Conservation (phyloP, 2,329 filamentous ascomycete species). For the Dothideomycetes sp. region DNA sequence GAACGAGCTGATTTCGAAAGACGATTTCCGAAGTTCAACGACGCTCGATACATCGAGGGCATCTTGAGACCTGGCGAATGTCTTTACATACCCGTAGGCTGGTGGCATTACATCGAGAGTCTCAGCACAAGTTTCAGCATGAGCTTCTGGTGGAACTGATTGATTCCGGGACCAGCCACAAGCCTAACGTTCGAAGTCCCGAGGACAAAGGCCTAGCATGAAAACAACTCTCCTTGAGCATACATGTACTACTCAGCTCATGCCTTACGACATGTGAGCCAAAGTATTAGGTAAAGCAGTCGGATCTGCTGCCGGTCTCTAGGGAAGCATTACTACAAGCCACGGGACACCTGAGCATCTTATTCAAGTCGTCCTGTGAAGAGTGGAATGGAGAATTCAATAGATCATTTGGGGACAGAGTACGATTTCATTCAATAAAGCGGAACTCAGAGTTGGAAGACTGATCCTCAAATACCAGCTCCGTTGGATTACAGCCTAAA, state of each 20-base stretch:
- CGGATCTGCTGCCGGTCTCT: too few relatives aligned
- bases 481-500: neutral
- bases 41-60: constrained; percentile 60
- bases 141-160: constrained; percentile 85
- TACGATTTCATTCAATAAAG: neutral
- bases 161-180: neutral
- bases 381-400: too few relatives aligned
- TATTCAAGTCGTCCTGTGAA: too few relatives aligned
- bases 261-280: too few relatives aligned
- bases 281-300: too few relatives aligned
- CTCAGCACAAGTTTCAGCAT: constrained; percentile 84
- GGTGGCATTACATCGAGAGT: constrained; percentile 96
- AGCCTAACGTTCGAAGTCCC: neutral
- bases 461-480: constrained; percentile 4
- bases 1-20: constrained; percentile 18
- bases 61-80: constrained; percentile 73
- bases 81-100: constrained; percentile 82
- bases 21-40: constrained; percentile 43
- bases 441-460: neutral
- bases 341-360: too few relatives aligned
- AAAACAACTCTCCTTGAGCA: too few relatives aligned
- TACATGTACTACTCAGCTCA: too few relatives aligned
- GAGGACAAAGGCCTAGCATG: too few relatives aligned
- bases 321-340: too few relatives aligned
- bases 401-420: too few relatives aligned